Evolutionary conservation across 2,329 filamentous ascomycete species (phyloP), one percentile per base, ranked within the genome.

Genomic region (Verticillium longisporum): DNA sequence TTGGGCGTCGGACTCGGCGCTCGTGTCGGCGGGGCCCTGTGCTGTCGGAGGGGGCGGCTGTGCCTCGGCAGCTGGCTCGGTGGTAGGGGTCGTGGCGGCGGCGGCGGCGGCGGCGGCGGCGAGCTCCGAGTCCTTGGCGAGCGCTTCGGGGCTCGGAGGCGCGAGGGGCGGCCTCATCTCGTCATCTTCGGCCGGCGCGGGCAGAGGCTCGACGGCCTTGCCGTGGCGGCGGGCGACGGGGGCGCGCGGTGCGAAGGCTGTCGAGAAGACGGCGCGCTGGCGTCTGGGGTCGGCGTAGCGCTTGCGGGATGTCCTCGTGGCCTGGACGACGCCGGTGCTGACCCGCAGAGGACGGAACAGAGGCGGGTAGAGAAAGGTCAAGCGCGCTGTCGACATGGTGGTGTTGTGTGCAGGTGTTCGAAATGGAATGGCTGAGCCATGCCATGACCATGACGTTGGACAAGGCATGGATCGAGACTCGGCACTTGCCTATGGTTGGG

Each of bases 281-380:
- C 69, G 66, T 70, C 65, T 63, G 63, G 65, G 65, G 60, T 66
- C 62, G 61, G 64, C 65, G 64, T 70, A 57, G 68, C 69, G 63
- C 45, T 65, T 68, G 64, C 66, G 75, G 69, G 68, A 65, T 69
- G 69, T 69, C 63, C 77, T 73, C 60, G 80, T 73, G 14, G 65
- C 69, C 55, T 61, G 77, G 73, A 50, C 26, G 67, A 76, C 71
- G 74, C 78, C 70, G 73, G 84, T 70, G 73, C 73, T 69, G 64
- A 71, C 66, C 64, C 80, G 78, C 65, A 80, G 72, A 15, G 80
- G 78, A 60, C 86, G 84, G 72, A 88, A 83, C 60, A 90, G 74
- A 66, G 86, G 85, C 55, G 88, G 87, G 66, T 89, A 90, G 18
- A 91, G 78, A 68, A 90, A 90, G 15, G 84, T 83, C 62, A 91